Evolutionary conservation across 176 grass and related monocot species (phyloP).

Genomic region (Microstegium vimineum): DNA sequence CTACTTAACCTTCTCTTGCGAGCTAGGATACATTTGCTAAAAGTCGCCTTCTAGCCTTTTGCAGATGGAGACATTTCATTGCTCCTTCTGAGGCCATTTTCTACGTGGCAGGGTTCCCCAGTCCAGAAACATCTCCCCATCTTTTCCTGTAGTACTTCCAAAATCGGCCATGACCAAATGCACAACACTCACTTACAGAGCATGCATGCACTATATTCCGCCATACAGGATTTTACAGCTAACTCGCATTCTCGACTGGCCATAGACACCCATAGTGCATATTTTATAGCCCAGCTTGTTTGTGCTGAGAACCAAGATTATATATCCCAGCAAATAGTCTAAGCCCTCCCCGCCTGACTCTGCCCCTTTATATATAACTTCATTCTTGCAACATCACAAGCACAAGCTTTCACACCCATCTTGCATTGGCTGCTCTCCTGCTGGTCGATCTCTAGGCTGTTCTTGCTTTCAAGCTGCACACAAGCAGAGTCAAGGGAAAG

Average conservation of each 20-base stretch:
- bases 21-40: conserved; percentile 20
- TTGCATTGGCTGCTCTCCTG: conserved; percentile 44
- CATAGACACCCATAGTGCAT: not conserved
- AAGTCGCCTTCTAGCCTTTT: conserved; percentile 15
- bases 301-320: conserved; percentile 18
- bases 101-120: conserved; percentile 67
- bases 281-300: conserved; percentile 20
- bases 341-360: conserved; percentile 1
- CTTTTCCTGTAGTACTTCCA: conserved; percentile 58
- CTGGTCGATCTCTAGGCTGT: conserved; percentile 56
- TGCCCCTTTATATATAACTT: conserved; percentile 42
- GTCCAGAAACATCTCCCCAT: conserved; percentile 56
- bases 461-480: conserved; percentile 32
- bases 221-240: conserved; percentile 38
- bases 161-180: conserved; percentile 50
- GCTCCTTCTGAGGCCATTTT: conserved; percentile 70
- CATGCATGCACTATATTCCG: conserved; percentile 14
- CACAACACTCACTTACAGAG: conserved; percentile 21
- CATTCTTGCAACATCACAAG: conserved; percentile 18
- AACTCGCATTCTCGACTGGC: conserved; percentile 10
- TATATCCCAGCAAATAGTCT: conserved; percentile 23
- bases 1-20: not conserved
- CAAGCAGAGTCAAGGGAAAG: conserved; percentile 17
- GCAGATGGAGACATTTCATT: conserved; percentile 59
- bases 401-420: conserved; percentile 25